Conservation (phyloP, 2,329 filamentous ascomycete genomes). For the Penicillium sp. region DNA sequence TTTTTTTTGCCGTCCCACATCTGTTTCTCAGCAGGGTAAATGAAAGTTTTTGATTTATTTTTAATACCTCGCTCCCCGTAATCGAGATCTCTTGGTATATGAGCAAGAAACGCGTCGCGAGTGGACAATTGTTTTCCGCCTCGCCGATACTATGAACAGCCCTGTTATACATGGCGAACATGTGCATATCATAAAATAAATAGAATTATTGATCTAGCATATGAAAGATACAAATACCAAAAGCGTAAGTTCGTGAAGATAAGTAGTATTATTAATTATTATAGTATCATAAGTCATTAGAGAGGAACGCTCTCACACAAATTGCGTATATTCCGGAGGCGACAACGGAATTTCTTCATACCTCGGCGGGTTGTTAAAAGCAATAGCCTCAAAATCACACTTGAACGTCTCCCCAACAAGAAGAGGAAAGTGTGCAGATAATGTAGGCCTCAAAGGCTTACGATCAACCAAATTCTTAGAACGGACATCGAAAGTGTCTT, state of each 20-base stretch:
- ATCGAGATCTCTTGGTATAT: too few species aligned
- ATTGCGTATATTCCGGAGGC: conserved; percentile 9
- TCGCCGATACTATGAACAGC: too few species aligned
- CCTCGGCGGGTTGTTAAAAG: conserved; percentile 7
- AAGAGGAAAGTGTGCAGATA: conserved; percentile 11
- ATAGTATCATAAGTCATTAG: neutral
- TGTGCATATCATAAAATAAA: too few species aligned
- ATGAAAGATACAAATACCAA: too few species aligned
- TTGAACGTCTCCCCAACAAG: neutral
- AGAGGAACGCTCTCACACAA: neutral
- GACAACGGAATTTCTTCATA: conserved; percentile 12
- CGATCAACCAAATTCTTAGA: conserved; percentile 11
- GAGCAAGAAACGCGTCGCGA: too few species aligned
- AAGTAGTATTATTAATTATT: neutral
- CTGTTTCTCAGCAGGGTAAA: too few species aligned
- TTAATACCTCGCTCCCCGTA: too few species aligned
- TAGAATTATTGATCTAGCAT: too few species aligned
- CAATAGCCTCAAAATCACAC: neutral
- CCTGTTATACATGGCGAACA: too few species aligned
- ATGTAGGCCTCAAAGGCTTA: conserved; percentile 2
- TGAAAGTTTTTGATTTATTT: too few species aligned
- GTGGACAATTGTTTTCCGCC: too few species aligned
- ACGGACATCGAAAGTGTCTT: conserved; percentile 11
- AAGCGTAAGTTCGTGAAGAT: neutral
- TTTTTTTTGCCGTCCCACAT: neutral